Evolutionary conservation across 345 rosid genomes (phyloP).

Genomic region (Populus deltoides): DNA sequence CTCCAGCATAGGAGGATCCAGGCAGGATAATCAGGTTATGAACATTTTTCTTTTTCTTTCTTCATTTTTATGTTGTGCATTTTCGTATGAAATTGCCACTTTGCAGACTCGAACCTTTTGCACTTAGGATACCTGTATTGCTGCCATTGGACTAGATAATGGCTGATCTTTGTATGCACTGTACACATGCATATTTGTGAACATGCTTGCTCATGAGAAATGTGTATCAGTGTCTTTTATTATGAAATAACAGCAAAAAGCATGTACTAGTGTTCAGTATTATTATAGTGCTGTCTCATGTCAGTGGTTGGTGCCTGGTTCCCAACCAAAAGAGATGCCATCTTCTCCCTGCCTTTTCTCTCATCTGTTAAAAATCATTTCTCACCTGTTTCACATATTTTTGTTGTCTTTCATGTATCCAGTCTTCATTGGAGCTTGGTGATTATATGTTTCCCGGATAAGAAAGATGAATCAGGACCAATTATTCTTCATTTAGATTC

Average conservation of each 20-base stretch:
- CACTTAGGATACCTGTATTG: background rate
- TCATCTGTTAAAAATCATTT: slow-evolving; percentile 5
- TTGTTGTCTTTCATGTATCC: slow-evolving; percentile 24
- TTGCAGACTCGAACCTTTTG: background rate
- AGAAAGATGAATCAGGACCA: slow-evolving; percentile 72
- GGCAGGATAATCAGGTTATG: background rate
- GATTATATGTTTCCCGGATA: slow-evolving; percentile 80
- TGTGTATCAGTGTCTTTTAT: background rate
- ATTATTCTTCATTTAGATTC: slow-evolving; percentile 91
- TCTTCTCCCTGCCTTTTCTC: background rate
- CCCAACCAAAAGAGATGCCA: background rate
- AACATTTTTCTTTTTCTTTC: background rate
- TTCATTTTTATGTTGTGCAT: too few relatives aligned
- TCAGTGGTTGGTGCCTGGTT: background rate
- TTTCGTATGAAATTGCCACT: background rate
- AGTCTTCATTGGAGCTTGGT: slow-evolving; percentile 97
- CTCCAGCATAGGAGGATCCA: background rate
- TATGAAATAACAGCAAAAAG: background rate
- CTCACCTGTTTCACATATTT: slow-evolving; percentile 15
- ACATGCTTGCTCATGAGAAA: background rate
- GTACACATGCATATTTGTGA: background rate
- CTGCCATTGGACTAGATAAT: background rate
- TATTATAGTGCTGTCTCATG: background rate
- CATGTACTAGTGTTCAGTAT: too few relatives aligned
- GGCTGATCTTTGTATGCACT: background rate